A percentile compares a stretch with the other conserved stretches of the same genome.
phyloP scores from a whole-genome alignment of 2,329 filamentous ascomycete species.

The Alternaria sp. region DNA sequence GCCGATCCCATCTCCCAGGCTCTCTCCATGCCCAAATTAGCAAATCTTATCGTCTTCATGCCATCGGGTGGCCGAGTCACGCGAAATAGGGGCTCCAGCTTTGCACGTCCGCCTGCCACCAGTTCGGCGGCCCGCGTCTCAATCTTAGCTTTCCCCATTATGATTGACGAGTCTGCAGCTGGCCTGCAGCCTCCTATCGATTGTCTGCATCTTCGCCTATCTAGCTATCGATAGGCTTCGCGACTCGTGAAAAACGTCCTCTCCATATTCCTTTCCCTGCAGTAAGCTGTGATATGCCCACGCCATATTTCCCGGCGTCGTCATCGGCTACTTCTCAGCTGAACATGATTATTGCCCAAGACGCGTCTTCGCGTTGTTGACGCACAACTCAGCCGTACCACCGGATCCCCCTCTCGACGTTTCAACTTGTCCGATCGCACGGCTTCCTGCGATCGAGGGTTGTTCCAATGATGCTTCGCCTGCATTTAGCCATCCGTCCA shows the following conservation, averaged over 20 bases:
- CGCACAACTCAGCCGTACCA: neutral
- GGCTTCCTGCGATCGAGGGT: constrained; percentile 8
- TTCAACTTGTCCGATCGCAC: constrained; percentile 10
- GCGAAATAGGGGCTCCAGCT: constrained; percentile 27
- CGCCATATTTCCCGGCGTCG: neutral
- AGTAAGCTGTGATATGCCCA: neutral
- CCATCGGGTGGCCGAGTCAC: constrained; percentile 11
- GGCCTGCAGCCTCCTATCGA: constrained; percentile 28
- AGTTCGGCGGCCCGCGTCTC: constrained; percentile 27
- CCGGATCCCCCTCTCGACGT: neutral
- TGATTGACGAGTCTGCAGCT: constrained; percentile 35
- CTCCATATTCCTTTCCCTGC: constrained; percentile 5
- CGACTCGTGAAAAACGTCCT: constrained; percentile 1
- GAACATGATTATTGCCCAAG: neutral
- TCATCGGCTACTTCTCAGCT: constrained; percentile 5
- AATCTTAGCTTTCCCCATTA: constrained; percentile 44
- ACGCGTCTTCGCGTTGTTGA: constrained; percentile 1
- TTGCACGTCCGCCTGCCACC: constrained; percentile 22
- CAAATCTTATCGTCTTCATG: constrained; percentile 36
- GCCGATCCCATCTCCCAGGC: constrained; percentile 20
- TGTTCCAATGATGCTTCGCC: neutral
- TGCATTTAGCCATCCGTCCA: constrained; percentile 7
- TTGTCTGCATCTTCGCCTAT: constrained; percentile 17
- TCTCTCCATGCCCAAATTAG: constrained; percentile 25
- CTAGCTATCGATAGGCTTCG: constrained; percentile 21